Percentiles rank a stretch among this genome's conserved stretches.
Evolutionary conservation across 1,284 basidiomycete species (phyloP).

Genomic region (Chalciporus sp.): DNA sequence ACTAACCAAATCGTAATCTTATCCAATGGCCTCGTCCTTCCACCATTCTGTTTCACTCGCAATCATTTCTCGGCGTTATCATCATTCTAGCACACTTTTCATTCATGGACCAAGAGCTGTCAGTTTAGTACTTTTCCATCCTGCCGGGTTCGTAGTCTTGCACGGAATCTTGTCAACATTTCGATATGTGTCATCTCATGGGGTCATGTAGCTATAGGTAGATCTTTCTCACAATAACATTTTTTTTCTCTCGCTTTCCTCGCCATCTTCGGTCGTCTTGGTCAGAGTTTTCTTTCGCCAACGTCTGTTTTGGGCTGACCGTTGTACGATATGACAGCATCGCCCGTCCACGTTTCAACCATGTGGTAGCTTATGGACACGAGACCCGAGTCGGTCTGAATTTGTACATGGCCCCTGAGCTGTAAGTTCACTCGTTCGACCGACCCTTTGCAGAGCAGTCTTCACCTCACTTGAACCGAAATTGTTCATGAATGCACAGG

Average conservation of each 20-base stretch:
- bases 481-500: neutral
- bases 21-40: constrained; percentile 1
- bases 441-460: neutral
- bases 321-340: neutral
- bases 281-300: neutral
- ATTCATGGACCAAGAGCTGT: constrained; percentile 48
- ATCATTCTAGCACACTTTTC: constrained; percentile 35
- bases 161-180: neutral
- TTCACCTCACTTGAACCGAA: neutral
- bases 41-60: constrained; percentile 9
- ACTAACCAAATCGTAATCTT: neutral
- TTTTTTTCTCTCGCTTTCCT: constrained; percentile 19
- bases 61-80: constrained; percentile 13
- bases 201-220: too few species aligned
- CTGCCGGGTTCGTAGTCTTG: neutral
- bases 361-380: neutral
- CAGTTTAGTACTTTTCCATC: neutral
- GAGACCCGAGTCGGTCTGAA: neutral
- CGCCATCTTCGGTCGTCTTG: too few species aligned
- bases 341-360: too few species aligned
- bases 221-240: constrained; percentile 23
- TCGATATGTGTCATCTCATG: too few species aligned
- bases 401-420: constrained; percentile 7
- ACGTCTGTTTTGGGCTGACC: neutral
- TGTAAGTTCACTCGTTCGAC: neutral